Evolutionary conservation across 192 early-diverging fungal species (phyloP).

Genomic region (Spinellus fusiger): DNA sequence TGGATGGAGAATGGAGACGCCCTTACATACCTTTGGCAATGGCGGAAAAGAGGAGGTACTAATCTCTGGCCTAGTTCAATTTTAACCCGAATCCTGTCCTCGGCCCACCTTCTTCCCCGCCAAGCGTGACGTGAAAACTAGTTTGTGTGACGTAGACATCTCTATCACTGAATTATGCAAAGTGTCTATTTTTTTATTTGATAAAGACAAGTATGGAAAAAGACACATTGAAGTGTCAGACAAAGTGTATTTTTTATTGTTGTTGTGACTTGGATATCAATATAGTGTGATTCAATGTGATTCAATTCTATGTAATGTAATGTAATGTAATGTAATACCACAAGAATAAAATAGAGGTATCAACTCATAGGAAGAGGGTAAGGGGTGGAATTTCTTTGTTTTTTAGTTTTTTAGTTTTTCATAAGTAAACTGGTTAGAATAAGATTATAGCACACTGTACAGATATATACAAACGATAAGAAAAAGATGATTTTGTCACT

Average conservation of each 20-base stretch:
- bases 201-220: background rate
- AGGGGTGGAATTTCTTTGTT: no score
- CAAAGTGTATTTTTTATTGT: background rate
- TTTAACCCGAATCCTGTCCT: background rate
- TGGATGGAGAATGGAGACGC: background rate
- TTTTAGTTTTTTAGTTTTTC: no score
- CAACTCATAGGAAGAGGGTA: no score
- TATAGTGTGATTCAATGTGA: background rate
- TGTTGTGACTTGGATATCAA: background rate
- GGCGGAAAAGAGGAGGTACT: constrained; percentile 15
- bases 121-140: background rate
- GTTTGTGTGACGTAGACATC: background rate
- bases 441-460: no score
- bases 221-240: background rate
- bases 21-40: constrained; percentile 18
- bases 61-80: background rate
- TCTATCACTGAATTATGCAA: background rate
- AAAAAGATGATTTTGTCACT: background rate
- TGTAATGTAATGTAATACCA: background rate
- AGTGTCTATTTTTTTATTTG: no score
- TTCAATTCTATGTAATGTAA: background rate
- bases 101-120: background rate
- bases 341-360: no score
- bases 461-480: no score
- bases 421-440: no score